Base-by-base conservation (phyloP, 2,329 filamentous ascomycete genomes). In the Beauveria asiatica region DNA sequence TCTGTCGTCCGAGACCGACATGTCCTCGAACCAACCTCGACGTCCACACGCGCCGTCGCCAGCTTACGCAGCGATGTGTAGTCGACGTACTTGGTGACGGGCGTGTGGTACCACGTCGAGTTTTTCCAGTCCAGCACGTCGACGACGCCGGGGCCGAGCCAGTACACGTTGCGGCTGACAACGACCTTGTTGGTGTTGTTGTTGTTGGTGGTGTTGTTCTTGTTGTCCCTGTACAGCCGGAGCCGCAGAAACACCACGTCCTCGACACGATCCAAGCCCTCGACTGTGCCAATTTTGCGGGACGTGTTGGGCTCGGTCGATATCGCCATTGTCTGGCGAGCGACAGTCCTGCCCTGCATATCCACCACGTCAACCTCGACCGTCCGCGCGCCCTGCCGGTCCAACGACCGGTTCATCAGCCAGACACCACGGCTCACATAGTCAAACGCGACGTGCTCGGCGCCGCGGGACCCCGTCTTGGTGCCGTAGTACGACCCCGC, bases 101-200 rank as follows among this genome's bases (percentile, higher is more conserved):
- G 83, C 0, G 84, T 87, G 63, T 77, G 73, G 63, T 78, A 85
- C 82, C 83, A 87, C 1, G 76, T 79, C 3, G 83, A 83, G 1
- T 76, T 72, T 0, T 75, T 70, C 83, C 83, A 87, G 62, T 82
- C 73, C 5, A 87, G 68, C 1, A 67, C 68, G 64, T 87, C 84
- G 0, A 73, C 60, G 0, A 73, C 60, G 0, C 70, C 68, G 0
- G 70, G 67, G 1, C 79, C 66, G 0, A 86, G 64, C 83, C 83
- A 86, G 72, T 87, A 87, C 0, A 84, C 79, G 63, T 84, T 86
- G 2, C 81, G 75, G 62, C 80, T 84, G 2, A 86, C 13, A 16
- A 37, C 64, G 1, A 72, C 64, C 16, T 64, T 17, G 41, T 7
- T 19, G 16, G 1, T 42, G 2, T 1, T 59, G 1, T 62, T 27